These are phyloP conservation scores for Cryphonectria nitschkei DNA, from an alignment of 2,329 filamentous ascomycete genomes.

Conservation along the genomic window DNA sequence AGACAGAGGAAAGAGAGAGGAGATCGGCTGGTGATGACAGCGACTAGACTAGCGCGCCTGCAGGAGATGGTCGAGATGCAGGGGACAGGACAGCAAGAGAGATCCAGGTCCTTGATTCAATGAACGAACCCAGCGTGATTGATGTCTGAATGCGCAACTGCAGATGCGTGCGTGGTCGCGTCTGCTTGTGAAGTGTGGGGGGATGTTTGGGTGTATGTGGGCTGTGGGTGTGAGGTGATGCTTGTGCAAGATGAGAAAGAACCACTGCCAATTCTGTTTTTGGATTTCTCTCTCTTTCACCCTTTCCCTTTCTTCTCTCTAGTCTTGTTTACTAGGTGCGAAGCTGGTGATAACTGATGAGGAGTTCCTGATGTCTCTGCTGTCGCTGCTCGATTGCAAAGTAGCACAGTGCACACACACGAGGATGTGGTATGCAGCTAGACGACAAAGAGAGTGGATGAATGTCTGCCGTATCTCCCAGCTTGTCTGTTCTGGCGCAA, in stretches of 20 bases:
- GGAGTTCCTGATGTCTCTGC: background rate
- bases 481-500: background rate
- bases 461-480: background rate
- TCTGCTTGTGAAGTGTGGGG: background rate
- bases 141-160: background rate
- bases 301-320: background rate
- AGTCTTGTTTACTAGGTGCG: background rate
- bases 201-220: background rate
- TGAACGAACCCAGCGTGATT: background rate
- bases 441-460: background rate
- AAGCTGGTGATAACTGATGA: background rate
- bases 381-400: background rate
- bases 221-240: background rate
- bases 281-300: background rate
- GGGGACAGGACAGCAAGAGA: slow-evolving; percentile 4
- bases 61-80: slow-evolving; percentile 15
- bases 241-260: background rate
- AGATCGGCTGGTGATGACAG: slow-evolving; percentile 10
- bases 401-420: background rate
- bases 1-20: background rate
- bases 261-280: background rate
- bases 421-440: slow-evolving; percentile 1
- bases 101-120: slow-evolving; percentile 10
- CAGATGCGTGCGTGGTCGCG: background rate
- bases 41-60: slow-evolving; percentile 18